phyloP scores from a whole-genome alignment of 352 stramenopile species.

The Chrysophaeum taylorii region DNA sequence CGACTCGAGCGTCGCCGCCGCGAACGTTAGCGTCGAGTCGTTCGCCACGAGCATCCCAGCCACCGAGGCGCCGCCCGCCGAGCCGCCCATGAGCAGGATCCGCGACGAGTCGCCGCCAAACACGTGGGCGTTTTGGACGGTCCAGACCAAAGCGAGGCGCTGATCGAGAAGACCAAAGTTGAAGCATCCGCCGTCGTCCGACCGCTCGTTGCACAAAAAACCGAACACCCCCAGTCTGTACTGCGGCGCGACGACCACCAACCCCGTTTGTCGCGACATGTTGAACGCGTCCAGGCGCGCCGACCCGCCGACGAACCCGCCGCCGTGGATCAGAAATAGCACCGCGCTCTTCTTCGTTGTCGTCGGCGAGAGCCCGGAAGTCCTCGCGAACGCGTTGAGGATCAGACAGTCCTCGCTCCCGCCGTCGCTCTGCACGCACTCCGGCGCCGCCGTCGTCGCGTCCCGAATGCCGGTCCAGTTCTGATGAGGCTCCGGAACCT shows the following conservation, averaged over 20 bases:
- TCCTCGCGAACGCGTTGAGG: not conserved
- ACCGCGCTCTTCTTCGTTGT: not conserved
- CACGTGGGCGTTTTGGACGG: not conserved
- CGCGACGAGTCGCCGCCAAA: not conserved
- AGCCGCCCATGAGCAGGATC: not conserved
- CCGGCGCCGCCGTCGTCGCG: not conserved
- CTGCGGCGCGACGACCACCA: not conserved
- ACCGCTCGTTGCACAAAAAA: not conserved
- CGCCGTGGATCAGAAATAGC: not conserved
- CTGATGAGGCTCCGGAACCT: too few species aligned
- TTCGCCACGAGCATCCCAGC: not conserved
- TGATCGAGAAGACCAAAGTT: not conserved
- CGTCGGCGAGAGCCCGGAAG: too few species aligned
- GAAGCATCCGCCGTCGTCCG: not conserved
- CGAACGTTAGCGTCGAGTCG: not conserved
- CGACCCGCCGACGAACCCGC: not conserved
- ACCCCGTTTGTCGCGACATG: not conserved
- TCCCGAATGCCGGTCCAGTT: not conserved
- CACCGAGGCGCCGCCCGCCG: not conserved
- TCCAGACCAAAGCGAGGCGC: not conserved
- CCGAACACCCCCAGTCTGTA: constrained; percentile 1
- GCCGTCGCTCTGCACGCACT: not conserved
- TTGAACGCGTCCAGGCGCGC: not conserved
- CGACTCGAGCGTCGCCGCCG: not conserved
- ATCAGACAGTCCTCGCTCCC: not conserved